phyloP scores from a whole-genome alignment of 345 rosid genomes.

The Clarkia xantiana region DNA sequence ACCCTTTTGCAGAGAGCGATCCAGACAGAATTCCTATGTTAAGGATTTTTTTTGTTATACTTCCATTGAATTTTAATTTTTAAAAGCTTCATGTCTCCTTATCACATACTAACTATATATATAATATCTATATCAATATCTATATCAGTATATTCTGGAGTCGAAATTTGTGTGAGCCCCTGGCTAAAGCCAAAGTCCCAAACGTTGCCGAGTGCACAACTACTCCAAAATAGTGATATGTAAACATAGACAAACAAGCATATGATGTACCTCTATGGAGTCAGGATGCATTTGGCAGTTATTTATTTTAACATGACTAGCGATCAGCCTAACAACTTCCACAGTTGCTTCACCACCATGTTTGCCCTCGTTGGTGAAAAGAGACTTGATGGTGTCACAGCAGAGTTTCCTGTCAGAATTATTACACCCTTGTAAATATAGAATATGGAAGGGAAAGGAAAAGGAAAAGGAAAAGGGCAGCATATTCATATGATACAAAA shows the following conservation, averaged over 20 bases:
- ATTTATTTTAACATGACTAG: constrained; percentile 57
- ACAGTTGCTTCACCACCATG: constrained; percentile 81
- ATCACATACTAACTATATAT: no score
- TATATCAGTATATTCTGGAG: no score
- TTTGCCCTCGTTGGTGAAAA: constrained; percentile 71
- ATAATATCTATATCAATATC: no score
- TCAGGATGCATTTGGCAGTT: constrained; percentile 89
- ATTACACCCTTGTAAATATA: background rate
- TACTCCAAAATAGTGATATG: background rate
- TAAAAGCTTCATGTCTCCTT: no score
- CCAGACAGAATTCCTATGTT: no score
- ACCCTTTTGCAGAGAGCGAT: no score
- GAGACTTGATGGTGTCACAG: constrained; percentile 56
- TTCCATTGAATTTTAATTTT: no score
- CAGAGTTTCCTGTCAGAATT: constrained; percentile 58
- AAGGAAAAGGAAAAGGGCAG: background rate
- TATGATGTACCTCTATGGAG: constrained; percentile 46
- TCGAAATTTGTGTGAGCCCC: no score
- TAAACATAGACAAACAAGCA: background rate
- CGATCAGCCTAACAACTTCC: constrained; percentile 69
- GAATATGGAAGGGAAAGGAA: no score
- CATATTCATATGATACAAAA: background rate
- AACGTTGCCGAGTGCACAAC: no score
- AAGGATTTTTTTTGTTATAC: no score
- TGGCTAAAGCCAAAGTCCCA: no score